A percentile compares a stretch with the other conserved stretches of the same genome.
These are phyloP conservation scores for Athelia sp. DNA, from an alignment of 1,284 basidiomycete genomes.

Conservation along the genomic window DNA sequence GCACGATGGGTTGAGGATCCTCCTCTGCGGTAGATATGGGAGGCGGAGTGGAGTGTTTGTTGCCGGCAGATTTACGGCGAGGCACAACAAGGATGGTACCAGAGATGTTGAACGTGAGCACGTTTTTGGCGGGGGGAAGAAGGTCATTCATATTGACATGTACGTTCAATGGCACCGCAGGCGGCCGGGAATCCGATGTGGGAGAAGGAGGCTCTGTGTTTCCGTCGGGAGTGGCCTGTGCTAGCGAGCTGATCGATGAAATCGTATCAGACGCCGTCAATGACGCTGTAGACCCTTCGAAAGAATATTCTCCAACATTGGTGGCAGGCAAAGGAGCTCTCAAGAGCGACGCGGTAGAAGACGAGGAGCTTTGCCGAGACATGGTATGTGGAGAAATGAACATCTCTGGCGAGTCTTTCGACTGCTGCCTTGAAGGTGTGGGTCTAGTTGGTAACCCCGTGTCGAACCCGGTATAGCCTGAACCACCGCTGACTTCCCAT, in stretches of 20 bases:
- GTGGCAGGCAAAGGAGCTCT: conserved; percentile 65
- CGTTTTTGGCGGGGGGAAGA: conserved; percentile 54
- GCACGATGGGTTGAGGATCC: conserved; percentile 42
- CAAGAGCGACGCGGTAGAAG: conserved; percentile 56
- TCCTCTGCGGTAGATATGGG: conserved; percentile 20
- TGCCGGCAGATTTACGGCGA: conserved; percentile 25
- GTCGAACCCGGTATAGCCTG: conserved; percentile 67
- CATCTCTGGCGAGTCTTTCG: conserved; percentile 39
- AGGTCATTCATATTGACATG: conserved; percentile 78
- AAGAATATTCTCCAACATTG: conserved; percentile 64
- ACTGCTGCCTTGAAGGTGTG: conserved; percentile 36
- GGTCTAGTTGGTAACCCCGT: conserved; percentile 31
- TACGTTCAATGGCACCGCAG: conserved; percentile 57
- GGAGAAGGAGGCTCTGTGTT: conserved; percentile 22
- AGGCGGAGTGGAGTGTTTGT: conserved; percentile 16
- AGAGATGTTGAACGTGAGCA: conserved; percentile 59
- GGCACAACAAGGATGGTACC: conserved; percentile 61
- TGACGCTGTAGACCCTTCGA: conserved; percentile 52
- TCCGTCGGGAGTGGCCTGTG: conserved; percentile 34
- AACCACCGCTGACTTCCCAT: conserved; percentile 60
- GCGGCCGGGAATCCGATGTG: conserved; percentile 25
- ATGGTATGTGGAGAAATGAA: conserved; percentile 17
- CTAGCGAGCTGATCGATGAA: conserved; percentile 54
- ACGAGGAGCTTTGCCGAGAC: conserved; percentile 30
- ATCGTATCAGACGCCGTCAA: conserved; percentile 45